Conservation (phyloP, 2,329 filamentous ascomycete genomes). For the Tolypocladium endophyticum region DNA sequence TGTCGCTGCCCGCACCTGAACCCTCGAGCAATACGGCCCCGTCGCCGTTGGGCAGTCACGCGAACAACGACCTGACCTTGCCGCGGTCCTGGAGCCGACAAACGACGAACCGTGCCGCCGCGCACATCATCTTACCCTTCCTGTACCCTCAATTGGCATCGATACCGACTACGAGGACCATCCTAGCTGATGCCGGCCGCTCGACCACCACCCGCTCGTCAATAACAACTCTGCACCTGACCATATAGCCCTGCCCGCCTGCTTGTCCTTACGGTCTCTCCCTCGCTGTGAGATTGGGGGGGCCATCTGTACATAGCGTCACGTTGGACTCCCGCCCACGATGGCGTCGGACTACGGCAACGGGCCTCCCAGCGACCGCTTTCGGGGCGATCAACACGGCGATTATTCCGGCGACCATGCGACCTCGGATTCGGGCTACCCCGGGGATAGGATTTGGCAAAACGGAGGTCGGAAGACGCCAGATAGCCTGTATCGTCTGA, state of each 20-base stretch:
- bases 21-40: neutral
- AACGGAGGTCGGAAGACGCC: conserved; percentile 25
- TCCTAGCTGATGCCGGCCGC: conserved; percentile 26
- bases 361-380: conserved; percentile 26
- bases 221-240: conserved; percentile 20
- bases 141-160: conserved; percentile 17
- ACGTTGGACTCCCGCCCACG: conserved; percentile 15
- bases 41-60: neutral
- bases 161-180: conserved; percentile 6
- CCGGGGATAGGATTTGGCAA: conserved; percentile 24
- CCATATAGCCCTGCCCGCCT: conserved; percentile 5
- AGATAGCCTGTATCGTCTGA: conserved; percentile 23
- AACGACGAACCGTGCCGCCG: conserved; percentile 6
- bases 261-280: neutral
- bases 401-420: conserved; percentile 16
- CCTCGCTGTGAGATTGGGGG: conserved; percentile 1
- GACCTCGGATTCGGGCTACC: conserved; percentile 19
- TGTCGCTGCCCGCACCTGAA: conserved; percentile 2
- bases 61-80: neutral
- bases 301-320: conserved; percentile 9
- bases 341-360: conserved; percentile 39
- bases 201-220: conserved; percentile 17
- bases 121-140: conserved; percentile 9
- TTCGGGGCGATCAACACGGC: conserved; percentile 19
- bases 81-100: conserved; percentile 6